Evolutionary conservation across 2,329 filamentous ascomycete genomes (phyloP), one percentile per base, ranked within the genome.

Genomic region (Sarocladiaceae sp.): DNA sequence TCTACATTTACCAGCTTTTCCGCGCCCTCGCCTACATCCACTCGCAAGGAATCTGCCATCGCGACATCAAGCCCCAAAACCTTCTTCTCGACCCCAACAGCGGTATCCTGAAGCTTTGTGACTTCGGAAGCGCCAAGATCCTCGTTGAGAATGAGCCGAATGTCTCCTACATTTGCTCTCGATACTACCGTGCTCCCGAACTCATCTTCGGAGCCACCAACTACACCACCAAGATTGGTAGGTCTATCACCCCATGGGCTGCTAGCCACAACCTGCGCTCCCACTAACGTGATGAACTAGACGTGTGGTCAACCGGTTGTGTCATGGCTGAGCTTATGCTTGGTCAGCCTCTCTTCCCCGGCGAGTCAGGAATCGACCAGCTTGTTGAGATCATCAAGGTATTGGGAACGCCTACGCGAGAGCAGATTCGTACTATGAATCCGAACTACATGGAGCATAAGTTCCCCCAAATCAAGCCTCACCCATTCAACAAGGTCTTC

Each of bases 381-480:
- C 78, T 99, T 47, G 94, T 99, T 42, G 94, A 99, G 73, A 99
- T 99, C 68, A 99, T 99, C 80, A 99, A 99, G 76, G 93, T 99
- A 51, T 77, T 99, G 55, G 94, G 94, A 55, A 99, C 94, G 17
- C 94, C 94, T 17, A 97, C 94, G 31, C 83, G 94, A 58, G 94
- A 99, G 70, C 94, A 99, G 72, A 99, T 99, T 65, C 89, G 94
- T 61, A 99, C 94, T 59, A 99, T 99, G 94, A 99, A 99, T 73
- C 94, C 94, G 54, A 99, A 99, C 73, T 99, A 99, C 74, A 99
- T 99, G 94, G 94, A 99, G 76, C 94, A 99, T 77, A 97, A 97
- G 77, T 99, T 99, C 73, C 94, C 94, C 46, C 94, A 99, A 72
- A 99, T 99, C 77, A 99, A 99, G 78, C 94, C 94, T 54, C 94